These are phyloP conservation scores for Diutina ranongensis DNA, from an alignment of 1,139 yeast genomes.

Conservation along the genomic window DNA sequence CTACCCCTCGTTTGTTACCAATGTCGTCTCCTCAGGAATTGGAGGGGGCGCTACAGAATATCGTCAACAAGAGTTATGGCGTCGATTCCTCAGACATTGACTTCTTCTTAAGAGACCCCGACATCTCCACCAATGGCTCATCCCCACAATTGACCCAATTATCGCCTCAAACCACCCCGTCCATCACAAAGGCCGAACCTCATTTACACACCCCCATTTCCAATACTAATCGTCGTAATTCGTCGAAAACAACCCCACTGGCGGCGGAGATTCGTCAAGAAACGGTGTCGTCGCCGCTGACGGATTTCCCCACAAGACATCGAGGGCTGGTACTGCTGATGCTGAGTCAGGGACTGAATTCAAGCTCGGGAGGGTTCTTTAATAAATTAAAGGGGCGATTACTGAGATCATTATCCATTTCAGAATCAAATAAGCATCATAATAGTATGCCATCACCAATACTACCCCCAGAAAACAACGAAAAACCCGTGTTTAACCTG, in stretches of 20 bases:
- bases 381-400: constrained; percentile 28
- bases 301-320: background rate
- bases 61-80: constrained; percentile 1
- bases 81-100: constrained; percentile 1
- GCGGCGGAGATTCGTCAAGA: background rate
- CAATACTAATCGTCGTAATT: background rate
- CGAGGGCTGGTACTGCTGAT: constrained; percentile 4
- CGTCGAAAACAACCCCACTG: background rate
- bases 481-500: background rate
- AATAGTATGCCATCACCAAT: background rate
- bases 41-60: background rate
- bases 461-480: background rate
- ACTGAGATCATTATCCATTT: background rate
- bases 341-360: constrained; percentile 10
- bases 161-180: background rate
- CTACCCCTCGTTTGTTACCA: background rate
- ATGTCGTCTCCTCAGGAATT: background rate
- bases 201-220: background rate
- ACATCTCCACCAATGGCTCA: background rate
- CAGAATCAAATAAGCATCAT: background rate
- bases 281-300: background rate
- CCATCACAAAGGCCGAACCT: background rate
- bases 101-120: constrained; percentile 1
- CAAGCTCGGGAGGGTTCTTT: constrained; percentile 22
- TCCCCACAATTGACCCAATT: background rate